Conservation (phyloP, 2,329 filamentous ascomycete genomes). For the Penicillium griseofulvum region DNA sequence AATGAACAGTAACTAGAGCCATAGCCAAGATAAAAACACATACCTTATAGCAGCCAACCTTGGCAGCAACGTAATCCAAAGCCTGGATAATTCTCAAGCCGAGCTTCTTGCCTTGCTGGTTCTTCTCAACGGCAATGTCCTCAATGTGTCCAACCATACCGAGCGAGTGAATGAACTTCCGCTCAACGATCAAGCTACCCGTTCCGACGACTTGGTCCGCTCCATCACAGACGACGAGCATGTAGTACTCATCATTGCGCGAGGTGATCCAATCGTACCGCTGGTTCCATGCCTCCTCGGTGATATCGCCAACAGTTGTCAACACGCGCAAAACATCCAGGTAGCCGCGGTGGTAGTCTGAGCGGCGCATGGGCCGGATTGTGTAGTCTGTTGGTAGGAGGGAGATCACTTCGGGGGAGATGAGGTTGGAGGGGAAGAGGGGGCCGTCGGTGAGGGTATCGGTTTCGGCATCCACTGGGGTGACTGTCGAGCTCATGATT, state of each 20-base stretch:
- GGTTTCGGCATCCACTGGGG: constrained; percentile 23
- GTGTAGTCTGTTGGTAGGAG: constrained; percentile 77
- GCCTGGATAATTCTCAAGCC: constrained; percentile 91
- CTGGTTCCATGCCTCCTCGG: constrained; percentile 68
- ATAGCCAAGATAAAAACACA: constrained; percentile 13
- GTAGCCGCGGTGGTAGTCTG: constrained; percentile 78
- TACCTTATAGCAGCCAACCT: constrained; percentile 90
- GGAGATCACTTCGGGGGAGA: constrained; percentile 71
- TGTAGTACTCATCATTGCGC: constrained; percentile 76
- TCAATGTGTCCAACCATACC: constrained; percentile 85
- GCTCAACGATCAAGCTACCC: constrained; percentile 84
- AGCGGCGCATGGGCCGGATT: constrained; percentile 73
- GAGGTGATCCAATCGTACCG: constrained; percentile 78
- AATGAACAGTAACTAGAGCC: not conserved
- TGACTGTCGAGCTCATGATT: constrained; percentile 20
- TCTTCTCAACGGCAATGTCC: constrained; percentile 91
- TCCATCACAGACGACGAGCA: constrained; percentile 79
- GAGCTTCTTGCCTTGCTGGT: constrained; percentile 96
- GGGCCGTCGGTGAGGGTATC: constrained; percentile 43
- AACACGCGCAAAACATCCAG: constrained; percentile 88
- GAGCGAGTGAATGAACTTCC: constrained; percentile 61
- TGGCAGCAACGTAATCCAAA: constrained; percentile 80
- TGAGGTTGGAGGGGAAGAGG: constrained; percentile 74
- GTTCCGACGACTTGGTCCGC: constrained; percentile 76
- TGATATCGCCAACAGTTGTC: constrained; percentile 88